These are phyloP conservation scores for Eimeria praecox DNA, from an alignment of 169 alveolate species.

Conservation along the genomic window DNA sequence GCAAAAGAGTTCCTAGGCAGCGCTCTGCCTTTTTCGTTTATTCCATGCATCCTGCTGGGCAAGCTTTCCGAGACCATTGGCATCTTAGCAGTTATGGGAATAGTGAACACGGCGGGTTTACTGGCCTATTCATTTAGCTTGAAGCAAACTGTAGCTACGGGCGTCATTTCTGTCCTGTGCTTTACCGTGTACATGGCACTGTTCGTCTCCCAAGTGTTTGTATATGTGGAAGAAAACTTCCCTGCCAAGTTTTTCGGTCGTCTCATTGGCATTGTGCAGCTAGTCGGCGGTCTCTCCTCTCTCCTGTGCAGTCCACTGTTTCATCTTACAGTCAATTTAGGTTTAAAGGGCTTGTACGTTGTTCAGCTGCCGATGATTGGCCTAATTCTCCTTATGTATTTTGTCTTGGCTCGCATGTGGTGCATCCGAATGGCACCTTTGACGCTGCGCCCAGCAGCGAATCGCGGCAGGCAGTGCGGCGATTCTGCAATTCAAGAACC, in stretches of 20 bases:
- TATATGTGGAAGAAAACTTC: constrained; percentile 83
- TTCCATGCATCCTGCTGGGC: constrained; percentile 82
- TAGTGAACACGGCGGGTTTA: constrained; percentile 83
- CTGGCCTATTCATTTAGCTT: constrained; percentile 83
- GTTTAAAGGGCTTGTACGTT: constrained; percentile 36
- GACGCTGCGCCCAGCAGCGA: neutral
- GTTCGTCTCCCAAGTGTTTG: constrained; percentile 86
- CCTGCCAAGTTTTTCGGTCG: constrained; percentile 86
- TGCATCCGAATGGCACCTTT: constrained; percentile 23
- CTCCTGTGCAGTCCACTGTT: constrained; percentile 83
- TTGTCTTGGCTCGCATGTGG: constrained; percentile 58
- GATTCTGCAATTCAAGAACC: constrained; percentile 14
- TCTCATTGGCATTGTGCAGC: constrained; percentile 84
- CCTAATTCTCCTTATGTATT: neutral
- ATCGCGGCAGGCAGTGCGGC: neutral
- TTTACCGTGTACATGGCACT: constrained; percentile 85
- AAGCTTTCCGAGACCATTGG: constrained; percentile 78
- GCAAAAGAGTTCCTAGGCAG: constrained; percentile 31
- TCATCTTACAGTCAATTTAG: constrained; percentile 54
- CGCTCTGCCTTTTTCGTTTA: constrained; percentile 70
- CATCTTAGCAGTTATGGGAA: constrained; percentile 75
- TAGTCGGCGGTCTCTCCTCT: constrained; percentile 86
- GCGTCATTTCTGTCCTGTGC: constrained; percentile 82
- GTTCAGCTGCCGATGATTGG: constrained; percentile 60
- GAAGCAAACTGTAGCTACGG: constrained; percentile 75